phyloP scores from a whole-genome alignment of 2,329 filamentous ascomycete genomes.

The Diaporthe velutina region DNA sequence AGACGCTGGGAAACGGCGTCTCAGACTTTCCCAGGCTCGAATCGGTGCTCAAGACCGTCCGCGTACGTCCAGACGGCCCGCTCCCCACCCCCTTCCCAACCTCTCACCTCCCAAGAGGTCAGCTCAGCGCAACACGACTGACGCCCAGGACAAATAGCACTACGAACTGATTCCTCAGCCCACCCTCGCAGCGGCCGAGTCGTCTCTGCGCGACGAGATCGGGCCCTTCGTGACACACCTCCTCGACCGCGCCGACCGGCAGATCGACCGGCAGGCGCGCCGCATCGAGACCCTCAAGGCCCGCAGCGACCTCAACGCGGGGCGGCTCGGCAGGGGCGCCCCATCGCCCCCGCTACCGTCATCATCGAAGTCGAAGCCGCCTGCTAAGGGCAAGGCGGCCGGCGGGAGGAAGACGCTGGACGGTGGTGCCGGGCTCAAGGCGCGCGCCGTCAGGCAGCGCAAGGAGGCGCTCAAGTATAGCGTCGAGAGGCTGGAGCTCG shows the following conservation, averaged over 20 bases:
- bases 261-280: constrained; percentile 85
- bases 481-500: constrained; percentile 86
- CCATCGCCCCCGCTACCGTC: neutral
- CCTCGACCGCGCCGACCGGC: constrained; percentile 83
- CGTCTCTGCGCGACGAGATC: constrained; percentile 88
- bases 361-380: neutral
- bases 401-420: constrained; percentile 59
- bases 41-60: constrained; percentile 68
- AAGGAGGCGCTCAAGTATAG: constrained; percentile 89
- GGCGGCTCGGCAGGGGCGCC: constrained; percentile 60
- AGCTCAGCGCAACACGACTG: neutral
- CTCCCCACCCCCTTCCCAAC: constrained; percentile 5
- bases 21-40: constrained; percentile 69
- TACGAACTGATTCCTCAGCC: constrained; percentile 93
- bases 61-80: constrained; percentile 56
- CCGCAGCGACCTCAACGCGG: constrained; percentile 85
- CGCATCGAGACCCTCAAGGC: constrained; percentile 88
- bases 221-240: constrained; percentile 86
- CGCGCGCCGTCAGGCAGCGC: constrained; percentile 78
- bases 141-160: constrained; percentile 66
- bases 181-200: constrained; percentile 84
- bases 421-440: constrained; percentile 63
- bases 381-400: constrained; percentile 40
- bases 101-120: neutral
- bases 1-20: constrained; percentile 67